phyloP scores from a whole-genome alignment of 805 yeast genomes.

The Ogataea nakhonphanomensis region DNA sequence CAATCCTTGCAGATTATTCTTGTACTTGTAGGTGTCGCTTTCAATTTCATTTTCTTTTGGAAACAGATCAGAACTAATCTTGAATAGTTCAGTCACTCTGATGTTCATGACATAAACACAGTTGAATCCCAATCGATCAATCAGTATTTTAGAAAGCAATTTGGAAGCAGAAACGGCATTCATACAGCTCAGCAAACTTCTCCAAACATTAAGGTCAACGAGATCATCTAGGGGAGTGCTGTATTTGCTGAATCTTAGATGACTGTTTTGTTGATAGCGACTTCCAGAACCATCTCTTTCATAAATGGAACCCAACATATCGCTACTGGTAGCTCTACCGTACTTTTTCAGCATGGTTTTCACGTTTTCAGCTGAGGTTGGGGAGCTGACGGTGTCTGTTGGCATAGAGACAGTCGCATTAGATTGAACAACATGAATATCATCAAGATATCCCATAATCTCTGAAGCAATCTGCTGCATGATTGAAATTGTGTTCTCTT shows the following conservation, averaged over 20 bases:
- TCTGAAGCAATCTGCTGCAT: conserved; percentile 40
- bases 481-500: conserved; percentile 32
- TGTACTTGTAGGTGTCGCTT: conserved; percentile 40
- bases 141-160: conserved; percentile 36
- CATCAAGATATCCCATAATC: conserved; percentile 40
- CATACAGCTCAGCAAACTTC: conserved; percentile 34
- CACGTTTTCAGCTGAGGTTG: conserved; percentile 12
- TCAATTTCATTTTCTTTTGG: conserved; percentile 45
- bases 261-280: conserved; percentile 50
- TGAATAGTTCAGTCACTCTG: conserved; percentile 44
- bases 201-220: conserved; percentile 36
- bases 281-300: conserved; percentile 66
- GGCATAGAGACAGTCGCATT: conserved; percentile 1
- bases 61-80: conserved; percentile 39
- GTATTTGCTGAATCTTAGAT: conserved; percentile 39
- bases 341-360: conserved; percentile 33
- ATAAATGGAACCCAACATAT: conserved; percentile 39
- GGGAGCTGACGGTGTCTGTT: conserved; percentile 1
- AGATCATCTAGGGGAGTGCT: conserved; percentile 26
- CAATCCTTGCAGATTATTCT: conserved; percentile 34
- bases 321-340: conserved; percentile 56
- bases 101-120: conserved; percentile 52
- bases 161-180: conserved; percentile 44
- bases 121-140: conserved; percentile 35
- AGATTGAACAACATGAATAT: conserved; percentile 24